These are phyloP conservation scores for Nissolia schottii DNA, from an alignment of 306 rosid species.

Conservation along the genomic window DNA sequence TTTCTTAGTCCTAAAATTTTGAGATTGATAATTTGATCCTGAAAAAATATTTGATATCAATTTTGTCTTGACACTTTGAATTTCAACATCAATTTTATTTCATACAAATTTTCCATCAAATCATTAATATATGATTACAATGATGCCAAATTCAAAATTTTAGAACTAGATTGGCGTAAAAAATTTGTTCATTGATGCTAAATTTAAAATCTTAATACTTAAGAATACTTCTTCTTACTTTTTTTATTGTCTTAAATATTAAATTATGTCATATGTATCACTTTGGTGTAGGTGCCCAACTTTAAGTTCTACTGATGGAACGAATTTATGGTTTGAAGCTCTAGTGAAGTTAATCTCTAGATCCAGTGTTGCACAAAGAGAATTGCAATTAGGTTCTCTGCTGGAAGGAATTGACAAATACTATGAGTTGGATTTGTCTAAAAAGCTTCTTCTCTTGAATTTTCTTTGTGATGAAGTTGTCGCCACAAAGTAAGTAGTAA, in stretches of 20 bases:
- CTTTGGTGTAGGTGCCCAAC: neutral
- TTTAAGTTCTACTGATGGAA: neutral
- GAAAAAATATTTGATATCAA: too few species aligned
- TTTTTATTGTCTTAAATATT: neutral
- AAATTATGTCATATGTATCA: neutral
- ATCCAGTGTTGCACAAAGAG: neutral
- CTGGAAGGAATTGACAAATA: neutral
- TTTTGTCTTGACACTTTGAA: too few species aligned
- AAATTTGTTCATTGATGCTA: too few species aligned
- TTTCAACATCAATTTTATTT: too few species aligned
- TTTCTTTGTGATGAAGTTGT: constrained; percentile 27
- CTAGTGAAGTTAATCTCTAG: neutral
- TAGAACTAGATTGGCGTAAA: too few species aligned
- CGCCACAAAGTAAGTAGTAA: constrained; percentile 12
- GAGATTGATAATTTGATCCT: too few species aligned
- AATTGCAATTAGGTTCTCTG: constrained; percentile 4
- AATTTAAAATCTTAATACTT: too few species aligned
- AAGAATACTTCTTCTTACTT: too few species aligned
- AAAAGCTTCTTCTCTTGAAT: neutral
- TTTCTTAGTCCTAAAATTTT: too few species aligned
- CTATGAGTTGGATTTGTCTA: constrained; percentile 2
- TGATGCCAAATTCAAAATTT: too few species aligned
- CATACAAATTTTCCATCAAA: too few species aligned
- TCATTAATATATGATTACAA: too few species aligned
- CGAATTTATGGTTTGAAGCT: constrained; percentile 4